phyloP scores from a whole-genome alignment of 1,284 basidiomycete species.

The Fistulinella cinereoalba region DNA sequence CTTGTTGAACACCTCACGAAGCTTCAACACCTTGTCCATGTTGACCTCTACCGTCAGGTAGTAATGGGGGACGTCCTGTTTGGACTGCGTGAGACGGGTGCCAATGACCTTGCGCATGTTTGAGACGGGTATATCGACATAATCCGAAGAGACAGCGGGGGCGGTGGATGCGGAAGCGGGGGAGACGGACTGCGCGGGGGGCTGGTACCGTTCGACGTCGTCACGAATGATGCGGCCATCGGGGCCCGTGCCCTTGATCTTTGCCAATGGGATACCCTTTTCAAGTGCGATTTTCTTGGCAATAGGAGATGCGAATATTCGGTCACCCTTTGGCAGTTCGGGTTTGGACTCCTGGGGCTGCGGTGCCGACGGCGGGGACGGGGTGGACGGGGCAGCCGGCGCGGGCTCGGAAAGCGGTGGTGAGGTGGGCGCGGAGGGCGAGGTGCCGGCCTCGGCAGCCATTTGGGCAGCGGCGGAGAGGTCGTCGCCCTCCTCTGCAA shows the following conservation, averaged over 20 bases:
- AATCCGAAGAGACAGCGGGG: slow-evolving; percentile 58
- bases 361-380: slow-evolving; percentile 40
- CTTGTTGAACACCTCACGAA: slow-evolving; percentile 96
- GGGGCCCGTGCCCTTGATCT: slow-evolving; percentile 95
- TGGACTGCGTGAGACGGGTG: slow-evolving; percentile 86
- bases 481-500: slow-evolving; percentile 94
- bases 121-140: slow-evolving; percentile 87
- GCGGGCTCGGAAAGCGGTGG: slow-evolving; percentile 37
- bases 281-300: slow-evolving; percentile 97
- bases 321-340: slow-evolving; percentile 66
- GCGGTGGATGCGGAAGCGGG: slow-evolving; percentile 40
- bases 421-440: slow-evolving; percentile 35
- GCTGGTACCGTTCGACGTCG: slow-evolving; percentile 90
- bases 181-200: slow-evolving; percentile 45
- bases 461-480: slow-evolving; percentile 78
- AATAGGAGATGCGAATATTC: slow-evolving; percentile 92
- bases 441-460: slow-evolving; percentile 60
- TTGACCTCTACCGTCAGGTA: slow-evolving; percentile 94
- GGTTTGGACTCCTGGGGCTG: slow-evolving; percentile 45
- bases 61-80: slow-evolving; percentile 95
- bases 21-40: slow-evolving; percentile 96
- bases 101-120: slow-evolving; percentile 97
- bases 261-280: slow-evolving; percentile 85
- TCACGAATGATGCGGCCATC: slow-evolving; percentile 91
- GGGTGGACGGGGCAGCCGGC: slow-evolving; percentile 38